These are phyloP conservation scores for Rossbeevera mucosa DNA, from an alignment of 768 basidiomycete species.

Conservation along the genomic window DNA sequence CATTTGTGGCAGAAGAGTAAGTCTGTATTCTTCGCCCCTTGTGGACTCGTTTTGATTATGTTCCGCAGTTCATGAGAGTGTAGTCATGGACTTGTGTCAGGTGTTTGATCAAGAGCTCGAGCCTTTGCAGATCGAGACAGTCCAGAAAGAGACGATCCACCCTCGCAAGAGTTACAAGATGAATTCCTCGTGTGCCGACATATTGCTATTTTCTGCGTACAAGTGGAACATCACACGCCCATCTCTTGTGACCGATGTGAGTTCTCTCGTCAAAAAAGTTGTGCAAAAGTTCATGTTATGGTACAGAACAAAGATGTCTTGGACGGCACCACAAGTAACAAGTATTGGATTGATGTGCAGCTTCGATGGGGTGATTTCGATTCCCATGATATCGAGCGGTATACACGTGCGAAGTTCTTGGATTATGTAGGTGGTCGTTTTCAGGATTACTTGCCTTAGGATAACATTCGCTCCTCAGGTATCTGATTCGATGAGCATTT, in stretches of 20 bases:
- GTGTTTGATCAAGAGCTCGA: constrained; percentile 99
- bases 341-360: constrained; percentile 98
- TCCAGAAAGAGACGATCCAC: constrained; percentile 99
- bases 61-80: constrained; percentile 74
- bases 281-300: constrained; percentile 8
- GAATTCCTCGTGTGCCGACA: constrained; percentile 99
- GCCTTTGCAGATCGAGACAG: constrained; percentile 96
- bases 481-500: constrained; percentile 97
- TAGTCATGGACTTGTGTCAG: constrained; percentile 96
- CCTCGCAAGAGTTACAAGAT: constrained; percentile 99
- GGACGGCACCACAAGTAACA: constrained; percentile 97
- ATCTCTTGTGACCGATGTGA: constrained; percentile 87
- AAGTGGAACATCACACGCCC: constrained; percentile 99
- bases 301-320: constrained; percentile 84
- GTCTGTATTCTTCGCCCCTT: constrained; percentile 31
- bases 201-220: constrained; percentile 92
- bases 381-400: constrained; percentile 97
- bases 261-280: constrained; percentile 19
- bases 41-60: constrained; percentile 6
- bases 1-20: constrained; percentile 99
- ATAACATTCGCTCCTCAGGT: constrained; percentile 42
- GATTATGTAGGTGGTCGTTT: constrained; percentile 67
- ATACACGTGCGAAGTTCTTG: constrained; percentile 97
- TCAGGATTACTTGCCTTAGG: background rate
- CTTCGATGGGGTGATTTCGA: constrained; percentile 98